Conservation (phyloP, 2,329 filamentous ascomycete species). For the Apiospora kogelbergensis region DNA sequence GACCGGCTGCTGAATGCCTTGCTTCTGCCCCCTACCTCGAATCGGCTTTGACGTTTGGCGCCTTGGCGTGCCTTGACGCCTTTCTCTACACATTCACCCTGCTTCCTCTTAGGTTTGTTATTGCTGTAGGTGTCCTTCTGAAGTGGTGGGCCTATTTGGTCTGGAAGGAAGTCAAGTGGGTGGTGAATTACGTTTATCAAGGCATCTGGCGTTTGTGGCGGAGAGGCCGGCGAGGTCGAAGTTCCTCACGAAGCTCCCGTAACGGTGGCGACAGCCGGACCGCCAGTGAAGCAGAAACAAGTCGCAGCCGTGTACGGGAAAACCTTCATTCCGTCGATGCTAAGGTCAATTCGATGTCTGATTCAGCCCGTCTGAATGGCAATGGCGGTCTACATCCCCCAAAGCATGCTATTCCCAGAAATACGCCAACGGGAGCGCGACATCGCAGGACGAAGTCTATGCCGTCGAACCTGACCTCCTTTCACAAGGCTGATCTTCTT, state of each 20-base stretch:
- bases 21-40: conserved; percentile 81
- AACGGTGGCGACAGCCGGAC: conserved; percentile 23
- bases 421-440: conserved; percentile 36
- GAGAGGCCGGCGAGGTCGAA: conserved; percentile 50
- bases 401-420: conserved; percentile 31
- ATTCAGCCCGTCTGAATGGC: conserved; percentile 22
- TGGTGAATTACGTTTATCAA: conserved; percentile 75
- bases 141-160: conserved; percentile 77
- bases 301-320: conserved; percentile 34
- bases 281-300: conserved; percentile 38
- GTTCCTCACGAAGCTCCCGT: conserved; percentile 23
- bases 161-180: conserved; percentile 68
- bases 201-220: conserved; percentile 79
- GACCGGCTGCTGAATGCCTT: conserved; percentile 90
- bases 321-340: conserved; percentile 21
- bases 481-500: conserved; percentile 92
- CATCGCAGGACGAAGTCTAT: conserved; percentile 80
- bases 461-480: conserved; percentile 80
- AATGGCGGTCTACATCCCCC: conserved; percentile 30
- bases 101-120: conserved; percentile 81
- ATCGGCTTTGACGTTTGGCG: conserved; percentile 81
- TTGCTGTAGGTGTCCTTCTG: conserved; percentile 73
- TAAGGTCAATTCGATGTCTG: conserved; percentile 16
- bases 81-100: conserved; percentile 98
- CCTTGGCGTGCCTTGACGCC: conserved; percentile 87